Evolutionary conservation across 768 basidiomycete genomes (phyloP), one percentile per base, ranked within the genome.

Genomic region (Auricularia auricula-judae): DNA sequence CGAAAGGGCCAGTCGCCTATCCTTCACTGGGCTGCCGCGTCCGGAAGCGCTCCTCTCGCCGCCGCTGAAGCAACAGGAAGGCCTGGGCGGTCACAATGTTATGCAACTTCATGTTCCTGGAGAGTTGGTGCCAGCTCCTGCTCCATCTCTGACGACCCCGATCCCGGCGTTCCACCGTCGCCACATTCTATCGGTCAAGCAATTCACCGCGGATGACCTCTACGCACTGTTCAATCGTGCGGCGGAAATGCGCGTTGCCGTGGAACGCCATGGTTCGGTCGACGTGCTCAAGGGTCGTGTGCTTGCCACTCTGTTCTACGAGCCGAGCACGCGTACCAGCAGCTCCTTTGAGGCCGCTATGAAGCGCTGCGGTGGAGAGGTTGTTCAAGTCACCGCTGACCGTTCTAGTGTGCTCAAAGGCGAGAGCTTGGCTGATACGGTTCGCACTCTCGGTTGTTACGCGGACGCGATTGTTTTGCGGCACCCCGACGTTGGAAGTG

Each of bases 281-380:
- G 93, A 98, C 68, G 85, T 97, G 65, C 80, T 98, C 56, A 90
- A 88, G 67, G 96, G 96, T 43, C 91, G 88, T 66, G 87, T 99
- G 1, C 82, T 99, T 4, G 93, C 89, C 72, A 94, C 87, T 23
- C 73, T 95, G 43, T 99, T 99, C 81, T 99, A 93, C 74, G 97
- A 99, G 74, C 91, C 96, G 1, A 97, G 94, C 2, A 99, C 97
- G 2, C 83, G 97, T 39, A 99, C 97, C 3, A 93, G 91, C 67
- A 83, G 89, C 3, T 98, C 96, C 8, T 99, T 99, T 71, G 96
- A 99, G 72, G 89, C 96, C 2, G 97, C 97, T 11, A 99, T 98
- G 97, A 96, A 97, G 75, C 86, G 97, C 61, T 93, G 93, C 70
- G 97, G 97, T 34, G 97, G 97, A 21, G 86, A 95, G 70, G 96